Percentiles rank a stretch among this genome's conserved stretches.
Conservation (phyloP, 108 stramenopile species). For the Fragilaria radians region DNA sequence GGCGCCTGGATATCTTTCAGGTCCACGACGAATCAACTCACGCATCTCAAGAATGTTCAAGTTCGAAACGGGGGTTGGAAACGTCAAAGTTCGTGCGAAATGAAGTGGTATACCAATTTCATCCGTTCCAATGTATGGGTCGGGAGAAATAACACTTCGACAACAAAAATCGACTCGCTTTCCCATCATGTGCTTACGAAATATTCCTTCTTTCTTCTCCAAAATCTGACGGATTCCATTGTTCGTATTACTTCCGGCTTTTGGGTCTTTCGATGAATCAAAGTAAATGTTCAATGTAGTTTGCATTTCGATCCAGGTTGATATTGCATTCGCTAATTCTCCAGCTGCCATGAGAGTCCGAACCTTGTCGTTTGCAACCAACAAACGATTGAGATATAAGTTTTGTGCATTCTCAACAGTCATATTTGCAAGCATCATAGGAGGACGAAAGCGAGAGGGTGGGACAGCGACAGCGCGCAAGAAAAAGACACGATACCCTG, state of each 20-base stretch:
- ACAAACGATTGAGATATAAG: constrained; percentile 71
- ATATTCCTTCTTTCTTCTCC: constrained; percentile 99
- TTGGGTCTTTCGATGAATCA: constrained; percentile 91
- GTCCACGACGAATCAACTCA: constrained; percentile 82
- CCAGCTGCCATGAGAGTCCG: constrained; percentile 47
- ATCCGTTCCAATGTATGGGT: constrained; percentile 95
- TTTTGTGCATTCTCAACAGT: constrained; percentile 96
- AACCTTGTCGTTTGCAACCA: constrained; percentile 64
- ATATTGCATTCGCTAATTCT: constrained; percentile 38
- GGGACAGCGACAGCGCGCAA: constrained; percentile 86
- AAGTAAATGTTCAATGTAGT: constrained; percentile 93
- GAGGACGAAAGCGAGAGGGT: constrained; percentile 94
- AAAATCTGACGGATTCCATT: constrained; percentile 90
- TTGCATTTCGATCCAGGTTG: constrained; percentile 94
- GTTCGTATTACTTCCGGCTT: constrained; percentile 26
- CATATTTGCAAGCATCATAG: constrained; percentile 84
- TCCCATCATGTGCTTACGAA: constrained; percentile 99
- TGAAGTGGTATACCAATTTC: constrained; percentile 97
- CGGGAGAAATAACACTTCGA: constrained; percentile 96
- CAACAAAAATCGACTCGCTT: constrained; percentile 98
- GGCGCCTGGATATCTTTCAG: constrained; percentile 91
- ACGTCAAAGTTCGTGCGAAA: constrained; percentile 93
- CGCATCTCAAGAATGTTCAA: constrained; percentile 90
- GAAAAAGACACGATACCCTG: constrained; percentile 83
- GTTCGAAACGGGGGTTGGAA: constrained; percentile 92